Evolutionary conservation across 352 stramenopile genomes (phyloP).

Genomic region (Globisporangium ultimum): DNA sequence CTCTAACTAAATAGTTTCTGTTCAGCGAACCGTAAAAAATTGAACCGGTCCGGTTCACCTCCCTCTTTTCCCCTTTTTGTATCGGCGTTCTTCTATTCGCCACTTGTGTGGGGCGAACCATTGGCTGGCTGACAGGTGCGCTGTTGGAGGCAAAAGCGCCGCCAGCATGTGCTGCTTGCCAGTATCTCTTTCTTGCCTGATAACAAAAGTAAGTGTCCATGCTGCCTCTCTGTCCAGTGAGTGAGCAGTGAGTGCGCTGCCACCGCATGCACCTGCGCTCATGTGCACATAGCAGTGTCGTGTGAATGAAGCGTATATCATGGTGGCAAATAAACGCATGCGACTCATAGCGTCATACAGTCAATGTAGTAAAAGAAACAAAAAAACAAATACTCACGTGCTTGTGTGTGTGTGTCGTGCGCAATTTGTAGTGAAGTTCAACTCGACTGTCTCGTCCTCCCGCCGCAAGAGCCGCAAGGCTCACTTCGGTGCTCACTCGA

Average conservation of each 20-base stretch:
- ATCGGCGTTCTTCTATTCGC: not conserved
- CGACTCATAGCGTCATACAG: not conserved
- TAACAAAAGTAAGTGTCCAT: constrained; percentile 71
- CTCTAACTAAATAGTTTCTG: not conserved
- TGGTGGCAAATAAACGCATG: not conserved
- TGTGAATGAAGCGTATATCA: not conserved
- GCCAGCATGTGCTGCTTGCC: constrained; percentile 1
- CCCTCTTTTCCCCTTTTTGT: not conserved
- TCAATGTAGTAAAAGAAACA: too few relatives aligned
- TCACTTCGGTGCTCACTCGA: constrained; percentile 98
- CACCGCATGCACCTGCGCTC: not conserved
- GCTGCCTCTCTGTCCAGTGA: not conserved
- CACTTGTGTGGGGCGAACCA: constrained; percentile 17
- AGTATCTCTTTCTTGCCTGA: constrained; percentile 88
- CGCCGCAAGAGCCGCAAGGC: constrained; percentile 99
- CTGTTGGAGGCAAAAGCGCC: constrained; percentile 2
- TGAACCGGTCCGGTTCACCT: not conserved
- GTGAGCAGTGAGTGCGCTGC: not conserved
- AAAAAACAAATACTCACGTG: constrained; percentile 1
- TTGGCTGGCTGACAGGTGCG: constrained; percentile 17
- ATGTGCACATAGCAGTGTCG: not conserved
- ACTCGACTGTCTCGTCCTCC: constrained; percentile 92
- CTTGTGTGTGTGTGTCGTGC: not conserved
- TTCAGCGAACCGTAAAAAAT: not conserved
- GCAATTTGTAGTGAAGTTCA: constrained; percentile 86